Evolutionary conservation across 208 protist species (phyloP).

Genomic region (Acanthamoeba pearcei): DNA sequence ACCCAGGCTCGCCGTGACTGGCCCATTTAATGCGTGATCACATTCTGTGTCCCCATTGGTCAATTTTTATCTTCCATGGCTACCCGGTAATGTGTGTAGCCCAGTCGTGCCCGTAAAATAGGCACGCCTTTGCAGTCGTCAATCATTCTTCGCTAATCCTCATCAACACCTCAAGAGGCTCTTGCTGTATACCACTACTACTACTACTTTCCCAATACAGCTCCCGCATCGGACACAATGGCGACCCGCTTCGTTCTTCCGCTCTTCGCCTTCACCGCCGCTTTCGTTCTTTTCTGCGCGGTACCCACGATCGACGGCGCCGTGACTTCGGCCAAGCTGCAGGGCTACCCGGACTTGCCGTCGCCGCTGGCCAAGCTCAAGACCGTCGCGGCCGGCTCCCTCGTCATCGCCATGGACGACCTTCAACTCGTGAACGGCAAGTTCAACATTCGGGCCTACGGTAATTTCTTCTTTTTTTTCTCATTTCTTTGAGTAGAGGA

Average conservation of each 20-base stretch:
- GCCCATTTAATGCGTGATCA: too few species aligned
- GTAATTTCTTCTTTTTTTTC: neutral
- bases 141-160: too few species aligned
- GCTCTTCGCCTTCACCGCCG: neutral
- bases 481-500: neutral
- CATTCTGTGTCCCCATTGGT: too few species aligned
- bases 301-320: neutral
- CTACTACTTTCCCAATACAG: too few species aligned
- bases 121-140: too few species aligned
- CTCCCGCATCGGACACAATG: neutral
- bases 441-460: constrained; percentile 22
- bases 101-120: too few species aligned
- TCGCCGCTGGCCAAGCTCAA: neutral
- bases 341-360: constrained; percentile 41
- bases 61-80: too few species aligned
- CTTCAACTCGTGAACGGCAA: neutral
- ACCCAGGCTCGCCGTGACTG: too few species aligned
- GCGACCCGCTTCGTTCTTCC: too few species aligned
- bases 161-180: too few species aligned
- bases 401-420: constrained; percentile 53
- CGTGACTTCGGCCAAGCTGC: neutral
- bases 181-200: too few species aligned
- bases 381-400: neutral
- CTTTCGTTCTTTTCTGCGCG: neutral
- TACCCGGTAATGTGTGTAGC: too few species aligned